These are phyloP conservation scores for Secale cereale DNA, from an alignment of 176 grass and related monocot species.

Conservation along the genomic window DNA sequence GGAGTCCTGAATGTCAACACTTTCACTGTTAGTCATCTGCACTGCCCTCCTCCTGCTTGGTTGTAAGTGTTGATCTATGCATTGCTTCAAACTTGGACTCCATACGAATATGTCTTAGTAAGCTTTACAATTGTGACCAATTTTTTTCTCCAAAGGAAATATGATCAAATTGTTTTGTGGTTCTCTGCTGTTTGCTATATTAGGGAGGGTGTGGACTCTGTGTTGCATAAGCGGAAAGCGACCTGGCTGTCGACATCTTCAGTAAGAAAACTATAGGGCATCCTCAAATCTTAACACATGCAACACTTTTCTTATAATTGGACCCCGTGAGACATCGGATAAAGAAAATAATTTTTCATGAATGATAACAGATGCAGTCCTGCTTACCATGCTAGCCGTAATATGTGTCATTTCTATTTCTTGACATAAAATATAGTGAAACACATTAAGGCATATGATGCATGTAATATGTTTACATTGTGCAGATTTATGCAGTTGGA, in stretches of 20 bases:
- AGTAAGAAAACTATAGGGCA: slow-evolving; percentile 38
- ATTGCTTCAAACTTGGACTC: slow-evolving; percentile 12
- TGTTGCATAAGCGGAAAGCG: slow-evolving; percentile 42
- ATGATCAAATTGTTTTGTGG: slow-evolving; percentile 9
- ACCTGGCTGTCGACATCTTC: slow-evolving; percentile 71
- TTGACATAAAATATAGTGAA: slow-evolving; percentile 6
- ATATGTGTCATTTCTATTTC: neutral
- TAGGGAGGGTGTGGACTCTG: slow-evolving; percentile 46
- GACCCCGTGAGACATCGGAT: neutral
- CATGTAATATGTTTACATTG: neutral
- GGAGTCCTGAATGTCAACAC: slow-evolving; percentile 74
- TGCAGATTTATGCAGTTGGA: slow-evolving; percentile 81
- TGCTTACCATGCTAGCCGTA: neutral
- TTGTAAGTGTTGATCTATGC: slow-evolving; percentile 57
- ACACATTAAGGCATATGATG: slow-evolving; percentile 1
- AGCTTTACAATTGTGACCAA: neutral
- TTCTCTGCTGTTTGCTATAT: slow-evolving; percentile 19
- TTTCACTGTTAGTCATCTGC: slow-evolving; percentile 73
- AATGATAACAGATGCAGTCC: slow-evolving; percentile 5
- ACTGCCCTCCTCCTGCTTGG: slow-evolving; percentile 93
- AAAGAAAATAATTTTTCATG: neutral
- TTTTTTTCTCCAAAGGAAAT: neutral
- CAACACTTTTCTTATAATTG: neutral
- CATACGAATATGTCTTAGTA: neutral
- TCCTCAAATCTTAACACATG: slow-evolving; percentile 5